Conservation (phyloP, 331 rosid genomes). For the Ulmus americana region DNA sequence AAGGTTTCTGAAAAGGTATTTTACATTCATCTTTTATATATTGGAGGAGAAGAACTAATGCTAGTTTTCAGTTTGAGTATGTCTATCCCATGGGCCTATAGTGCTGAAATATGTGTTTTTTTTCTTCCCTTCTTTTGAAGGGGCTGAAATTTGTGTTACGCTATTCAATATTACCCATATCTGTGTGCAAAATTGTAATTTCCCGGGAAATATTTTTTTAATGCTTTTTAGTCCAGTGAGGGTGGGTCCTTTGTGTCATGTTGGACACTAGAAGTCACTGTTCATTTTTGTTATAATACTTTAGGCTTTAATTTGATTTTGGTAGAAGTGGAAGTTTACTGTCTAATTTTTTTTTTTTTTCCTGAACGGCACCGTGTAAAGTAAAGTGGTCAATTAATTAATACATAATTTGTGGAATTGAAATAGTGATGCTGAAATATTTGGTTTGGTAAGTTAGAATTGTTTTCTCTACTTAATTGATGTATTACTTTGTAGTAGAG, state of each 20-base stretch:
- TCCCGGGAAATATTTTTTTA: neutral
- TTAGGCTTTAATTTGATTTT: neutral
- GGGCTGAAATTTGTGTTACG: neutral
- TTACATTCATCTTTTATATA: neutral
- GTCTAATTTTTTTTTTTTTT: neutral
- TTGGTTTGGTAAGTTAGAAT: too few relatives aligned
- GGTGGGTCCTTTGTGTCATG: too few relatives aligned
- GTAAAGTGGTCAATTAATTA: neutral
- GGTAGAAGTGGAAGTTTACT: neutral
- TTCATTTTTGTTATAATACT: neutral
- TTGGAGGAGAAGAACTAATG: neutral
- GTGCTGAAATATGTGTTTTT: neutral
- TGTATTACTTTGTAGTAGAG: neutral
- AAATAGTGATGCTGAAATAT: neutral
- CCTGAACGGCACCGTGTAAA: too few relatives aligned
- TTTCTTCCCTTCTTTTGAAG: neutral
- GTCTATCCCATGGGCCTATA: neutral
- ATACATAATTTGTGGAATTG: neutral
- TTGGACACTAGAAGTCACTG: neutral
- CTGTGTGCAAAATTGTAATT: neutral
- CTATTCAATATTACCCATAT: neutral
- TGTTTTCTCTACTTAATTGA: neutral
- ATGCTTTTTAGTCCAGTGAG: neutral
- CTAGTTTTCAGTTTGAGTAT: neutral
- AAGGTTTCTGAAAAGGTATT: constrained; percentile 53